A percentile compares a stretch with the other conserved stretches of the same genome.
Conservation (phyloP, 768 basidiomycete species). For the Suillus spraguei region DNA sequence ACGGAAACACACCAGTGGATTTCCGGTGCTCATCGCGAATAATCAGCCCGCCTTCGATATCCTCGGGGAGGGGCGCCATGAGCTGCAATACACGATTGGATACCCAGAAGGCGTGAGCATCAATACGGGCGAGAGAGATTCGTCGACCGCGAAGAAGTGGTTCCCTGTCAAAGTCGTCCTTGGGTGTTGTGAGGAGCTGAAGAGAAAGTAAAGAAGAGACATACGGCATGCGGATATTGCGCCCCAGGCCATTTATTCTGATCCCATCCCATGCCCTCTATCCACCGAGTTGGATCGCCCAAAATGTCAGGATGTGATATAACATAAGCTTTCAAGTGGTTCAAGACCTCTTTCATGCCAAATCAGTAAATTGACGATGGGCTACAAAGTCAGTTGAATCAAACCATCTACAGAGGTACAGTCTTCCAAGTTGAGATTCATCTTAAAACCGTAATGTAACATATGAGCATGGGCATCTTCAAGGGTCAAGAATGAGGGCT, state of each 20-base stretch:
- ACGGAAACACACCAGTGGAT: conserved; percentile 62
- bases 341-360: conserved; percentile 55
- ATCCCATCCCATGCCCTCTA: conserved; percentile 93
- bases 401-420: conserved; percentile 62
- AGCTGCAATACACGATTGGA: conserved; percentile 70
- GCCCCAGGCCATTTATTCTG: conserved; percentile 75
- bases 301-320: conserved; percentile 55
- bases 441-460: conserved; percentile 66
- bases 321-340: conserved; percentile 61
- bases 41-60: conserved; percentile 77
- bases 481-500: conserved; percentile 1
- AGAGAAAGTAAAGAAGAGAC: conserved; percentile 15
- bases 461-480: conserved; percentile 83
- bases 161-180: conserved; percentile 78
- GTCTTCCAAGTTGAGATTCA: conserved; percentile 63
- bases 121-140: conserved; percentile 76
- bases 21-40: conserved; percentile 59
- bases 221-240: conserved; percentile 73
- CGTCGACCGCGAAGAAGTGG: conserved; percentile 66
- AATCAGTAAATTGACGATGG: background rate
- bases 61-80: conserved; percentile 59
- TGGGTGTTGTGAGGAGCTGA: background rate
- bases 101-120: conserved; percentile 88
- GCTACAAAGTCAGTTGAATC: background rate
- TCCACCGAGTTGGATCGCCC: conserved; percentile 62